A percentile compares a stretch with the other conserved stretches of the same genome.
These are phyloP conservation scores for Beta corolliflora DNA, from an alignment of 179 eudicot species.

Conservation along the genomic window DNA sequence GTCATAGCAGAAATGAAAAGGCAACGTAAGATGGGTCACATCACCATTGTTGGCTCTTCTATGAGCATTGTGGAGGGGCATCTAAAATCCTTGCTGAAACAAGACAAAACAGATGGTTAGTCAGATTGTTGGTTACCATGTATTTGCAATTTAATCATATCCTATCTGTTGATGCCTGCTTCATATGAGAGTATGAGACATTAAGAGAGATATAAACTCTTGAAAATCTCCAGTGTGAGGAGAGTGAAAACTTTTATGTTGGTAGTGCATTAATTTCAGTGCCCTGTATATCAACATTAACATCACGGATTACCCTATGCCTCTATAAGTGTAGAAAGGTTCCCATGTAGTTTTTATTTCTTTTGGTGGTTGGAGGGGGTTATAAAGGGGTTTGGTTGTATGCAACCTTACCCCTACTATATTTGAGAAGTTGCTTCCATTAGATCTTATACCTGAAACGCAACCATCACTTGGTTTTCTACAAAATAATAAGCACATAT, in stretches of 20 bases:
- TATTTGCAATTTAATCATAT: not conserved
- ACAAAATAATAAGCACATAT: not conserved
- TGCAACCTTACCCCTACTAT: not conserved
- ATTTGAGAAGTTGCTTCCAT: not conserved
- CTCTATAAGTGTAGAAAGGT: no score
- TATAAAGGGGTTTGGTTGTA: no score
- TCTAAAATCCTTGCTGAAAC: slow-evolving; percentile 51
- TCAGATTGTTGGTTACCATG: not conserved
- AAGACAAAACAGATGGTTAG: slow-evolving; percentile 46
- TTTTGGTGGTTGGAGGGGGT: no score
- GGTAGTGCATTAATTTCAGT: not conserved
- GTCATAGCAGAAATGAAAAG: slow-evolving; percentile 68
- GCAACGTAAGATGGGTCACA: slow-evolving; percentile 96
- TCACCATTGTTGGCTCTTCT: slow-evolving; percentile 81
- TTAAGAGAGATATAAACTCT: not conserved
- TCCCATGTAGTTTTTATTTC: no score
- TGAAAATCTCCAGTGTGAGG: not conserved
- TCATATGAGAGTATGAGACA: not conserved
- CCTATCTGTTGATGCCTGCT: not conserved
- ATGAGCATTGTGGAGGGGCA: slow-evolving; percentile 66
- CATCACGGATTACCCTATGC: no score
- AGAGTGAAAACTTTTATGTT: not conserved
- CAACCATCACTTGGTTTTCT: not conserved
- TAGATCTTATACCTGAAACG: not conserved
- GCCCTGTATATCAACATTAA: no score